Evolutionary conservation across 768 basidiomycete species (phyloP).

Genomic region (Xanthoconium purpureum): DNA sequence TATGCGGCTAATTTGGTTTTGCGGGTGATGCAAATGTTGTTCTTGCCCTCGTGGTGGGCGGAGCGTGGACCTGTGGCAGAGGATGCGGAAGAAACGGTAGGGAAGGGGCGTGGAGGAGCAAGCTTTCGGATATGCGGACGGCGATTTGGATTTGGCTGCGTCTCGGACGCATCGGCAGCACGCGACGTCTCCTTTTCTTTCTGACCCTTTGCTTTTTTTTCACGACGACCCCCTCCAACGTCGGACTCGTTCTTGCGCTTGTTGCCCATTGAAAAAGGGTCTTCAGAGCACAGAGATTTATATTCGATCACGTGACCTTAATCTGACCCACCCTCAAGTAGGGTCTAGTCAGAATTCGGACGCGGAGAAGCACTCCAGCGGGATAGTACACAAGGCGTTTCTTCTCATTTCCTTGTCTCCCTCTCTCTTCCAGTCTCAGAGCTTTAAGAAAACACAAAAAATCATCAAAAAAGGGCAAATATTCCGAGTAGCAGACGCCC

Average conservation of each 20-base stretch:
- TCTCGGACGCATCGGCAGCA: background rate
- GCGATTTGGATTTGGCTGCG: constrained; percentile 4
- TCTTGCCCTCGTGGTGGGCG: constrained; percentile 75
- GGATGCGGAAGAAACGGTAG: constrained; percentile 69
- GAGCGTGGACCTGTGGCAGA: constrained; percentile 81
- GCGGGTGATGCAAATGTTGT: constrained; percentile 75
- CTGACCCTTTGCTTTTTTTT: constrained; percentile 18
- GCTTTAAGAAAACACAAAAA: constrained; percentile 7
- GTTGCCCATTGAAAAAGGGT: constrained; percentile 9
- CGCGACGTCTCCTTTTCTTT: constrained; percentile 2
- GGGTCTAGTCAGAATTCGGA: constrained; percentile 16
- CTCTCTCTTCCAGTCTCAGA: constrained; percentile 22
- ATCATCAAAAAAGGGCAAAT: constrained; percentile 7
- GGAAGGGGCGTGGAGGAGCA: constrained; percentile 70
- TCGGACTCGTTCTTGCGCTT: constrained; percentile 23
- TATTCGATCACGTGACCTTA: constrained; percentile 9
- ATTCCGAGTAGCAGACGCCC: constrained; percentile 28
- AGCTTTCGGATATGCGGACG: constrained; percentile 57
- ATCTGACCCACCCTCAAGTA: constrained; percentile 22
- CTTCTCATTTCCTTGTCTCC: constrained; percentile 11
- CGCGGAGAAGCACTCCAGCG: background rate
- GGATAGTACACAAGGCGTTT: background rate
- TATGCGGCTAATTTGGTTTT: constrained; percentile 71
- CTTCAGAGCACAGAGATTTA: background rate
- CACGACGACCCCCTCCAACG: background rate